phyloP scores from a whole-genome alignment of 441 rosid genomes.

The Isatis lusitanica region DNA sequence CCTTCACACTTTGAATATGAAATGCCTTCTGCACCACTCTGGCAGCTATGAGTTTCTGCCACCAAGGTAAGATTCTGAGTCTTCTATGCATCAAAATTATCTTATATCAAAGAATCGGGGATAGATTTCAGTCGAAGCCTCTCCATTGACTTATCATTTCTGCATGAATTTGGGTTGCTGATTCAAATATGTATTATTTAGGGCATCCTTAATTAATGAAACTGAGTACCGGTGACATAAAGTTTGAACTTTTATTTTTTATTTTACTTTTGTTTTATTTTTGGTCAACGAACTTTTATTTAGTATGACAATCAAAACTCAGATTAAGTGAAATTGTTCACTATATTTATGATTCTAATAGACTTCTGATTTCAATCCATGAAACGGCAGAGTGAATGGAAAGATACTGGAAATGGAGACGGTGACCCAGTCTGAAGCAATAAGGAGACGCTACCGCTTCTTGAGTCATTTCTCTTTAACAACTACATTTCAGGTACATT shows the following conservation, averaged over 20 bases:
- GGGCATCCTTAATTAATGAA: not conserved
- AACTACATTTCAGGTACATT: conserved; percentile 73
- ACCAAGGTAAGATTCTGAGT: conserved; percentile 54
- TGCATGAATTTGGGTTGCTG: conserved; percentile 1
- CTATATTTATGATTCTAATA: not conserved
- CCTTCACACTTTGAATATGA: conserved; percentile 85
- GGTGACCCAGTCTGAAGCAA: conserved; percentile 79
- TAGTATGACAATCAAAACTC: not conserved
- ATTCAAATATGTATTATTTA: not conserved
- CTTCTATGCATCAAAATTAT: not conserved
- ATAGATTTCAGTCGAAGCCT: not conserved
- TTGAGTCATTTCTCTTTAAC: conserved; percentile 92
- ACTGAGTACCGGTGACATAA: not conserved
- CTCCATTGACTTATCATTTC: not conserved
- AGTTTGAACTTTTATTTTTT: not conserved
- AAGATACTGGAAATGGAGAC: conserved; percentile 81
- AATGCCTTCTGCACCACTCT: conserved; percentile 84
- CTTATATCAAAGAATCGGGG: not conserved
- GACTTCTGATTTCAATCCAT: conserved; percentile 19
- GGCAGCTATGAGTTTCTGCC: conserved; percentile 85
- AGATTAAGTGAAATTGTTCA: not conserved
- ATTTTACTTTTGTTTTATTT: too few species aligned
- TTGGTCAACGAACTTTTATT: not conserved
- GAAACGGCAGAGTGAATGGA: conserved; percentile 67
- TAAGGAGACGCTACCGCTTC: conserved; percentile 82